Evolutionary conservation across 129 eudicot species (phyloP).

Genomic region (Saposhnikovia divaricata): DNA sequence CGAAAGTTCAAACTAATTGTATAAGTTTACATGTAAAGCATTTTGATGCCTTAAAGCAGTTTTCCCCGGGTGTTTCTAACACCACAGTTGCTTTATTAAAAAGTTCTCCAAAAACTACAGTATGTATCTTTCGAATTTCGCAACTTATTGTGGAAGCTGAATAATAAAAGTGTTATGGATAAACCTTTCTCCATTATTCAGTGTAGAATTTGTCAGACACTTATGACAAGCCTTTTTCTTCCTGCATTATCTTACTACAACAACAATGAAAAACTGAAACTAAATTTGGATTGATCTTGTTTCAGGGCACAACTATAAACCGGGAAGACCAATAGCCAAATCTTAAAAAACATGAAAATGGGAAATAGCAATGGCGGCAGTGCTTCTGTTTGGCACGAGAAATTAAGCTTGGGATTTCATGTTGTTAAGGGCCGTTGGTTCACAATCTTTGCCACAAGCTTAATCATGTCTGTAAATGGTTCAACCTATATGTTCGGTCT

Average conservation of each 20-base stretch:
- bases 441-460: slow-evolving; percentile 64
- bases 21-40: background rate
- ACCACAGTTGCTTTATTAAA: too few species aligned
- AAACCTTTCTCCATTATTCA: background rate
- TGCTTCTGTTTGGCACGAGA: slow-evolving; percentile 17
- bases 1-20: background rate
- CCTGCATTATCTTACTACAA: background rate
- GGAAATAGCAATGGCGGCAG: background rate
- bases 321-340: background rate
- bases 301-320: background rate
- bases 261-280: background rate
- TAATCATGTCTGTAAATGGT: slow-evolving; percentile 67
- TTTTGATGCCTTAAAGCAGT: too few species aligned
- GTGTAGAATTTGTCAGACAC: too few species aligned
- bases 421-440: slow-evolving; percentile 68
- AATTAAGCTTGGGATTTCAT: slow-evolving; percentile 24
- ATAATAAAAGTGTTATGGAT: too few species aligned
- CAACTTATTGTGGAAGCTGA: too few species aligned
- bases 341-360: background rate
- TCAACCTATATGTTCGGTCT: slow-evolving; percentile 69
- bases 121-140: too few species aligned
- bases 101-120: background rate
- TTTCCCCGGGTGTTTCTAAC: too few species aligned
- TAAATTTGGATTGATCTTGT: background rate
- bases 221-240: background rate